A percentile compares a stretch with the other conserved stretches of the same genome.
These are phyloP conservation scores for Echium plantagineum DNA, from an alignment of 257 asterid genomes.

Conservation along the genomic window DNA sequence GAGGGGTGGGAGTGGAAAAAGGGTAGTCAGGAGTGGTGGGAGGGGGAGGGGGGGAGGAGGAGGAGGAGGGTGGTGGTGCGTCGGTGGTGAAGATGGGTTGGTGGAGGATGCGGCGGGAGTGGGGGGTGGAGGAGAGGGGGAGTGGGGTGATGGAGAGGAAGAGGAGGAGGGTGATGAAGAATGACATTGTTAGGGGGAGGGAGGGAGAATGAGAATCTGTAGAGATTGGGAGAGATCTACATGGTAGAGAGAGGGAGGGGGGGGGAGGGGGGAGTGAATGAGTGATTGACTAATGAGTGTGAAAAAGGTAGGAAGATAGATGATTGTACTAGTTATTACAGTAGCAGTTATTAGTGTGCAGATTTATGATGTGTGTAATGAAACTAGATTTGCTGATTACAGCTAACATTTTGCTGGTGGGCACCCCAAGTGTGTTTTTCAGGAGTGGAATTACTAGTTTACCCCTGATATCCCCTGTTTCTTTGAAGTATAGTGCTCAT, in stretches of 20 bases:
- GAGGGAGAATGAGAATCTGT: neutral
- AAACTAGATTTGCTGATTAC: too few species aligned
- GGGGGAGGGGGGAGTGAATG: neutral
- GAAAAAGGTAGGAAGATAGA: slow-evolving; percentile 8
- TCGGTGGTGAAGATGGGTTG: slow-evolving; percentile 48
- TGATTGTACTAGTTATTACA: neutral
- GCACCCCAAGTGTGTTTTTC: too few species aligned
- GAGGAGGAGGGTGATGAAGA: slow-evolving; percentile 8
- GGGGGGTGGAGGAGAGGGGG: slow-evolving; percentile 12
- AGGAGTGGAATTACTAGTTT: too few species aligned
- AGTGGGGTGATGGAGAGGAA: neutral
- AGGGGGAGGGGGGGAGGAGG: slow-evolving; percentile 34
- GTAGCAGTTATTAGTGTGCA: too few species aligned
- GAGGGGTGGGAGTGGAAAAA: slow-evolving; percentile 30
- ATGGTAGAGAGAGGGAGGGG: neutral
- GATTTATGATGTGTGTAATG: too few species aligned
- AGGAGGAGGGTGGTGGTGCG: slow-evolving; percentile 16
- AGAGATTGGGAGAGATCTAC: slow-evolving; percentile 1
- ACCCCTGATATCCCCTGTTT: too few species aligned
- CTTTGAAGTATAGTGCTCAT: too few species aligned
- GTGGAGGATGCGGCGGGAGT: slow-evolving; percentile 60
- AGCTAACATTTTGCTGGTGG: too few species aligned
- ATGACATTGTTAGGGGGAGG: neutral
- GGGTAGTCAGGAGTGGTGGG: slow-evolving; percentile 36
- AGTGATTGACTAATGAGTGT: slow-evolving; percentile 11